Evolutionary conservation across 768 basidiomycete species (phyloP), one percentile per base, ranked within the genome.

Genomic region (Calocybe cyanea): DNA sequence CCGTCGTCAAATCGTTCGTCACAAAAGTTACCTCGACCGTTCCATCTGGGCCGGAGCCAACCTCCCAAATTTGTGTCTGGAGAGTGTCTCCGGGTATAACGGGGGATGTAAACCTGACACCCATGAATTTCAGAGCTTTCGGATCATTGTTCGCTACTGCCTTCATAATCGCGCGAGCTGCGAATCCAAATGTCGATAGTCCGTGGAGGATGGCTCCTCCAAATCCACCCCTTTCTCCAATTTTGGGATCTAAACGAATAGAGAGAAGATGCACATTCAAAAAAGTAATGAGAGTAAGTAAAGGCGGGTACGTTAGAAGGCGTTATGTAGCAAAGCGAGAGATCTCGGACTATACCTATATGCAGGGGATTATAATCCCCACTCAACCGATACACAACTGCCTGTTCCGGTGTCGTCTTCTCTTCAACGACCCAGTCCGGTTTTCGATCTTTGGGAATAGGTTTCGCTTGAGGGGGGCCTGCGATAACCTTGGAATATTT

Each of bases 141-240:
- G 84, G 74, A 52, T 87, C 78, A 35, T 76, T 75, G 0, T 71
- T 75, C 0, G 80, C 87, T 10, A 83, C 72, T 1, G 73, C 71
- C 46, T 75, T 73, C 50, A 94, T 70, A 43, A 93, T 64, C 1
- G 80, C 87, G 34, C 90, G 81, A 6, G 34, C 34, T 28, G 25
- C 85, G 59, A 91, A 91, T 8, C 91, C 91, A 59, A 78, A 92
- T 0, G 85, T 80, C 15, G 85, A 83, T 19, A 93, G 73, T 21
- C 91, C 91, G 58, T 94, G 91, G 2, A 93, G 75, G 56, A 94
- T 92, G 30, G 85, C 80, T 38, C 84, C 91, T 2, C 87, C 87
- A 56, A 94, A 92, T 9, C 89, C 88, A 14, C 81, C 72, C 7
- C 70, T 72, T 52, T 80, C 61, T n/a, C 89, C 91, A 31, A 88